Evolutionary conservation across 345 rosid species (phyloP).

Genomic region (Dipteronia dyeriana): DNA sequence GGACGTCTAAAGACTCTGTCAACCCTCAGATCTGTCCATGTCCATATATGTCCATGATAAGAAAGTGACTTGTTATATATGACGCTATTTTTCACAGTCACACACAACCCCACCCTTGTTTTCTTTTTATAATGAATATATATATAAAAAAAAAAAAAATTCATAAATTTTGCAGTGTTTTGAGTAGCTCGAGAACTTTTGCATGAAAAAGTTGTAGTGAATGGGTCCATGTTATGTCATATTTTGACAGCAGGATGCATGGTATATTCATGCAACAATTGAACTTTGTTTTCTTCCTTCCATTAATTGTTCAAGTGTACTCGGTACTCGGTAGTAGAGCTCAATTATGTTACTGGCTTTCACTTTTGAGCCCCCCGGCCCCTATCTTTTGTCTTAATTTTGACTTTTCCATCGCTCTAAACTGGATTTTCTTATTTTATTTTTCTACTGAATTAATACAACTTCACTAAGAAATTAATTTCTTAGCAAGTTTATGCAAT

Average conservation of each 20-base stretch:
- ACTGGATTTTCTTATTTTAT: no score
- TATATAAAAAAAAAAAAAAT: not conserved
- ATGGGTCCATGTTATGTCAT: conserved; percentile 25
- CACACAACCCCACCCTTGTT: not conserved
- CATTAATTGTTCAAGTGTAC: not conserved
- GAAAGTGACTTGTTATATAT: conserved; percentile 14
- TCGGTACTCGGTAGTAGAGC: not conserved
- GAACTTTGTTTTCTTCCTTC: conserved; percentile 18
- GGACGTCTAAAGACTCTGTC: conserved; percentile 16
- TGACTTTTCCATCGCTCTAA: no score
- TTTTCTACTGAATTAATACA: no score
- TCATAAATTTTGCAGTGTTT: conserved; percentile 32
- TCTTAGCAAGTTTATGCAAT: no score
- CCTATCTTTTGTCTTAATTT: no score
- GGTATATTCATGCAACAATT: conserved; percentile 38
- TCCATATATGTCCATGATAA: not conserved
- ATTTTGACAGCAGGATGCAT: conserved; percentile 21
- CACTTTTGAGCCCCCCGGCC: no score
- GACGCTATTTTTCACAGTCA: conserved; percentile 7
- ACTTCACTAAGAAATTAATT: no score
- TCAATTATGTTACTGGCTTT: not conserved
- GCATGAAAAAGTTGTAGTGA: conserved; percentile 37
- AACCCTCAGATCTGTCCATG: conserved; percentile 39
- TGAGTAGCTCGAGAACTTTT: conserved; percentile 58
- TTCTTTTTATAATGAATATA: conserved; percentile 15